Conservation (phyloP, 2,329 filamentous ascomycete species). For the Colletotrichum sojae region DNA sequence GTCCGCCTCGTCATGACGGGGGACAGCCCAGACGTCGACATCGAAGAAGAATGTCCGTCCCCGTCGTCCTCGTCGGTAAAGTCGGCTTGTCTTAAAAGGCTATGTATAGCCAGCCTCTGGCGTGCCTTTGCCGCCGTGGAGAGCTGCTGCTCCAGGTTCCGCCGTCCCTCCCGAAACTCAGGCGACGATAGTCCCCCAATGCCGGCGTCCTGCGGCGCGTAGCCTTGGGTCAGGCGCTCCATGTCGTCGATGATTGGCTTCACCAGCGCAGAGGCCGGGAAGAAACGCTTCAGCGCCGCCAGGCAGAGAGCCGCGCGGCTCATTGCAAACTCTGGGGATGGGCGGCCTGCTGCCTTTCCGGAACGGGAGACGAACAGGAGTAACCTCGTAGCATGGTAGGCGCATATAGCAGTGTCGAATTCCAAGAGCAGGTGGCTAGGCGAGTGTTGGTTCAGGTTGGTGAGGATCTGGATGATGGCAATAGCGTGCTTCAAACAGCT, state of each 20-base stretch:
- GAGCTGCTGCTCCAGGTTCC: constrained; percentile 34
- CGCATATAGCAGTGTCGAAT: constrained; percentile 59
- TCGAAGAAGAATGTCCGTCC: constrained; percentile 26
- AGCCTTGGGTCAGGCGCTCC: constrained; percentile 26
- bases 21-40: constrained; percentile 11
- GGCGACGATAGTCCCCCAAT: constrained; percentile 42
- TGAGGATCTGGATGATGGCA: constrained; percentile 53
- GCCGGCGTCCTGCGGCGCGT: constrained; percentile 16
- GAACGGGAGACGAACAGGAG: constrained; percentile 48
- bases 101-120: constrained; percentile 48
- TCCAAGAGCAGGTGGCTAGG: constrained; percentile 50
- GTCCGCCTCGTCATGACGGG: constrained; percentile 17
- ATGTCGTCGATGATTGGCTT: constrained; percentile 48
- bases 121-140: constrained; percentile 43
- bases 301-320: constrained; percentile 48
- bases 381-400: constrained; percentile 57
- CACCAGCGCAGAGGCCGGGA: constrained; percentile 44
- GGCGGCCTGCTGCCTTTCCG: constrained; percentile 28
- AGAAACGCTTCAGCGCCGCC: constrained; percentile 46
- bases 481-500: constrained; percentile 56
- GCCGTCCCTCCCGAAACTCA: constrained; percentile 17
- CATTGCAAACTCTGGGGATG: constrained; percentile 45
- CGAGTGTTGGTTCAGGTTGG: constrained; percentile 47
- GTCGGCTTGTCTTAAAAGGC: constrained; percentile 45
- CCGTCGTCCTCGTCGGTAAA: constrained; percentile 47